Evolutionary conservation across 225 moss, liverwort and hornwort species (phyloP).

Genomic region (Polytrichum formosum): DNA sequence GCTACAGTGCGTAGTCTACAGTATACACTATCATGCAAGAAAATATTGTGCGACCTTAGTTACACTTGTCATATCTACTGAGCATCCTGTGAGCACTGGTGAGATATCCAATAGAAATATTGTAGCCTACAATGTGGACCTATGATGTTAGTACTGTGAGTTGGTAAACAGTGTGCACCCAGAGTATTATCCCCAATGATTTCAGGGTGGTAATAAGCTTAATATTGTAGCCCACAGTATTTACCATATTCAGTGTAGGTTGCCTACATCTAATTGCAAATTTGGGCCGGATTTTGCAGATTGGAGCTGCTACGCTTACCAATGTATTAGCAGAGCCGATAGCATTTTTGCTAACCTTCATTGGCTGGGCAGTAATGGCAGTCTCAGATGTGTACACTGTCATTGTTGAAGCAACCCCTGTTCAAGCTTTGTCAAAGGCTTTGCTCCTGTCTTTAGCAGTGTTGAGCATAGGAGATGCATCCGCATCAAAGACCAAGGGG

Average conservation of each 20-base stretch:
- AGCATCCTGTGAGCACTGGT: no score
- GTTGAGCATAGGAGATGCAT: slow-evolving; percentile 47
- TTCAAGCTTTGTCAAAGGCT: slow-evolving; percentile 21
- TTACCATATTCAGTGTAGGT: no score
- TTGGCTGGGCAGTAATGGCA: slow-evolving; percentile 36
- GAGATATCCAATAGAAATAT: background rate
- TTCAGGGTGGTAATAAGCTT: no score
- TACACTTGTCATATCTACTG: no score
- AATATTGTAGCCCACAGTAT: no score
- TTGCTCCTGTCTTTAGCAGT: slow-evolving; percentile 44
- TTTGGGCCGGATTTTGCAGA: slow-evolving; percentile 21
- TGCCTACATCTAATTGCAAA: background rate
- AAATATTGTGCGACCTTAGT: no score
- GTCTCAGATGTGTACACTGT: slow-evolving; percentile 28
- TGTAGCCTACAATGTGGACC: no score
- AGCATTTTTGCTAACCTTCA: slow-evolving; percentile 24
- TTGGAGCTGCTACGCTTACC: slow-evolving; percentile 34
- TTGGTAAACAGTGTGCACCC: no score
- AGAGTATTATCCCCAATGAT: no score
- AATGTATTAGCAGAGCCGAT: slow-evolving; percentile 39
- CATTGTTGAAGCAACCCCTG: slow-evolving; percentile 41
- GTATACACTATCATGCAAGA: no score
- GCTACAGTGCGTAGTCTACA: no score
- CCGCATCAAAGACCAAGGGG: slow-evolving; percentile 20
- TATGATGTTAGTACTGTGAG: no score